Base-by-base conservation (phyloP, 805 yeast genomes). In the Kuraishia hungarica region DNA sequence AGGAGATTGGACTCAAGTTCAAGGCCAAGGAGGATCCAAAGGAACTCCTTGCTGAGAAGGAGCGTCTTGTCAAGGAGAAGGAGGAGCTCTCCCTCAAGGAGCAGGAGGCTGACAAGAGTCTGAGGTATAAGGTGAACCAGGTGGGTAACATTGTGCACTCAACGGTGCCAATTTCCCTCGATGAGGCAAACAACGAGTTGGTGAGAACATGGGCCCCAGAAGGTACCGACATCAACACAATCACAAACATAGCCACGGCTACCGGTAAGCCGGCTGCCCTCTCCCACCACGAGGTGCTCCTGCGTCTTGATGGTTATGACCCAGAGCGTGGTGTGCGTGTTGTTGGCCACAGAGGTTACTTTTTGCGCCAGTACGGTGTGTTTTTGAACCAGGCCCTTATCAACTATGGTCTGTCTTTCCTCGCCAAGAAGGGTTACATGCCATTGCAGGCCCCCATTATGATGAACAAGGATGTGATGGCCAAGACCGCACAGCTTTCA, bases 391-490 rank as follows among this genome's bases (percentile, higher is more conserved):
- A 94, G 78, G 99, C 99, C 50, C 79, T 94, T 72, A 94, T 94
- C 72, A 94, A 92, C 82, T 93, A 92, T 69, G 99, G 99, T 63
- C 81, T 94, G 69, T 78, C 80, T 58, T 92, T 90, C 75, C 81
- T 94, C 71, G 81, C 89, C 60, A 75, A 81, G 65, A 82, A 85
- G 64, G 91, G 85, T 53, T 94, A 90, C 78, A 78, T 79, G 55
- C 96, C 98, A 60, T 79, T 94, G 72, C 99, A 94, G 78, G 96
- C 99, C 17, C 99, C 99, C 56, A 97, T 93, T 50, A 94, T 94
- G 99, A 90, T 94, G 97, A 94, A 94, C 84, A 94, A 94, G 76
- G 98, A 94, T 57, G 96, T 91, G 56, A 94, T 94, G 99, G 98
- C 98, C 63, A 92, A 89, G 76, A 94, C 99, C 62, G 99, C 99